Evolutionary conservation across 1,284 basidiomycete species (phyloP), one percentile per base, ranked within the genome.

Genomic region (Puccinia novopanici): DNA sequence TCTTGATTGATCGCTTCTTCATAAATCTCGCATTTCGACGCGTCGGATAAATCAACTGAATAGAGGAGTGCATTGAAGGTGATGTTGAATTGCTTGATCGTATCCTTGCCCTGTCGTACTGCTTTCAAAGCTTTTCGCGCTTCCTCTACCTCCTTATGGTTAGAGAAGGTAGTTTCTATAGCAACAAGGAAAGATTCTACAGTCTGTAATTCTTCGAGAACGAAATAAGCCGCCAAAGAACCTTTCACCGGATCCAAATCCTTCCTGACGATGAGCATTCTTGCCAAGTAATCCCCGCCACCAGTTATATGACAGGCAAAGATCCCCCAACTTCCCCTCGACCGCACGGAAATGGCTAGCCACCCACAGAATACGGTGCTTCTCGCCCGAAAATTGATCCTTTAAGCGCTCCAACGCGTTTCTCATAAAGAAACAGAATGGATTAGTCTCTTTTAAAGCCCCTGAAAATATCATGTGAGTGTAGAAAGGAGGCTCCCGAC

Each of bases 71-170:
- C n/a, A n/a, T n/a, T n/a, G n/a, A n/a, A n/a, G n/a, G 10, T 71
- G 13, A 54, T 37, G 27, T 73, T 55, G 10, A 55, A 73, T 73
- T 73, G n/a, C 27, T 59, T 34, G 15, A 73, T 57, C 3, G 34
- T 34, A 27, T 57, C 6, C 15, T 42, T 40, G 1, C 40, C 52
- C 57, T 73, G 48, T 5, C 22, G 3, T 4, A 22, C 6, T 13
- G 22, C 13, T 12, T 50, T 19, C 19, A 55, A 30, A 8, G 15
- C 10, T n/a, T 57, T 37, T 2, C 30, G 15, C 3, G 13, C 30
- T 9, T 55, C 54, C 13, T 73, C 71, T 10, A 4, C 5, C 37
- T 73, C 54, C 10, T 40, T 17, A 30, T 54, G 37, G 27, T 55
- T 42, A 19, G 37, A 3, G 52, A 73, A 73, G 0, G 30, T 40